Evolutionary conservation across 345 rosid species (phyloP).

Genomic region (Eucalyptus leucophloia): DNA sequence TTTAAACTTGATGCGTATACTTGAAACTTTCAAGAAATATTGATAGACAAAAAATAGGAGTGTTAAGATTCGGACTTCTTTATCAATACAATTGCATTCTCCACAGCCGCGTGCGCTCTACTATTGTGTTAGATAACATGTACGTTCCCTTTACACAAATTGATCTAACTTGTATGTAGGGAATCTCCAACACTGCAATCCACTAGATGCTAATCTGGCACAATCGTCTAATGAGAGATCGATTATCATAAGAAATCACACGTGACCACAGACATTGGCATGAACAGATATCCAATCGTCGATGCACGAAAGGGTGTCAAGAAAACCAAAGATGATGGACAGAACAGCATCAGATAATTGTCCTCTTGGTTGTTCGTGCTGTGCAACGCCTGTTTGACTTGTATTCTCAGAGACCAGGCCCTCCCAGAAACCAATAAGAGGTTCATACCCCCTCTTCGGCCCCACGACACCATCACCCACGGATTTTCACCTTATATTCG

Average conservation of each 20-base stretch:
- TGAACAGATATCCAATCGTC: neutral
- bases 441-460: neutral
- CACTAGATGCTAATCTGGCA: neutral
- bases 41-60: neutral
- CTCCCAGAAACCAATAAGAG: neutral
- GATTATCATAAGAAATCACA: neutral
- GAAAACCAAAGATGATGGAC: neutral
- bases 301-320: neutral
- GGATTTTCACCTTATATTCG: neutral
- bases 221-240: neutral
- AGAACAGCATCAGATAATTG: neutral
- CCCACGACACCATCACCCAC: neutral
- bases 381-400: neutral
- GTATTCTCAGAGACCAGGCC: neutral
- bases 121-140: neutral
- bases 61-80: too few species aligned
- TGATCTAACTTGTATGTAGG: neutral
- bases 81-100: neutral
- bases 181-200: neutral
- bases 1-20: neutral
- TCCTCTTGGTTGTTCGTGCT: neutral
- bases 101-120: neutral
- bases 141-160: neutral
- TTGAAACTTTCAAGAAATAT: neutral
- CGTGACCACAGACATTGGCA: neutral